Base-by-base conservation (phyloP, 768 basidiomycete species). In the Boletales sp. region DNA sequence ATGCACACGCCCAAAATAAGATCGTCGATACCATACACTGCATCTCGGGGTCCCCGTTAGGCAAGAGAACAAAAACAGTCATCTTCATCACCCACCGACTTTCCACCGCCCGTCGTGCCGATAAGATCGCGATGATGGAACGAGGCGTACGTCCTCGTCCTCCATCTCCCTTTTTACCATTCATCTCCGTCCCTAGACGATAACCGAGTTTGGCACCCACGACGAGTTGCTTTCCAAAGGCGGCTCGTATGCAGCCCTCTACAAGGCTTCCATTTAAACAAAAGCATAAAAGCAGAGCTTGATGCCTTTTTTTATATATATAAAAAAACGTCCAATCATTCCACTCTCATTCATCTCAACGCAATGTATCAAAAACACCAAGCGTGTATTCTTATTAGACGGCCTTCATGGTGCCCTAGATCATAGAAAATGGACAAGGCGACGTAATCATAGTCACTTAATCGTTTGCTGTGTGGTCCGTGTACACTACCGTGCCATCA, bases 71-170 rank as follows among this genome's bases (percentile, higher is more conserved):
- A 17, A 89, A 89, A 70, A 87, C 85, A 4, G 82, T 89, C 55
- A 78, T 92, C 33, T 90, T 86, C 69, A 87, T 91, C 60, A 91
- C 90, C 7, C 90, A 92, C 70, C 80, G 87, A 53, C 77, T 92
- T 51, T 82, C 86, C 21, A 87, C 85, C 40, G 88, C 89, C 17
- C 83, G 87, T 4, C 81, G 86, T 38, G 90, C 90, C 54, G 87
- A 92, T 71, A 90, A 89, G 69, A 80, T 90, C 56, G 88, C 86
- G 38, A 86, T 90, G 83, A 88, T 90, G 86, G 84, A 90, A 58
- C 77, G 78, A 59, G 88, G 88, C 49, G 76, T 78, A 56, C 53
- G 76, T 73, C n/a, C 38, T 41, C 51, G 12, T 45, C 31, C 35
- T 51, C 35, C 51, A 25, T 50, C 35, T 30, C 41, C 46, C 31